These are phyloP conservation scores for Boletellus deceptivus DNA, from an alignment of 1,284 basidiomycete species.

Conservation along the genomic window DNA sequence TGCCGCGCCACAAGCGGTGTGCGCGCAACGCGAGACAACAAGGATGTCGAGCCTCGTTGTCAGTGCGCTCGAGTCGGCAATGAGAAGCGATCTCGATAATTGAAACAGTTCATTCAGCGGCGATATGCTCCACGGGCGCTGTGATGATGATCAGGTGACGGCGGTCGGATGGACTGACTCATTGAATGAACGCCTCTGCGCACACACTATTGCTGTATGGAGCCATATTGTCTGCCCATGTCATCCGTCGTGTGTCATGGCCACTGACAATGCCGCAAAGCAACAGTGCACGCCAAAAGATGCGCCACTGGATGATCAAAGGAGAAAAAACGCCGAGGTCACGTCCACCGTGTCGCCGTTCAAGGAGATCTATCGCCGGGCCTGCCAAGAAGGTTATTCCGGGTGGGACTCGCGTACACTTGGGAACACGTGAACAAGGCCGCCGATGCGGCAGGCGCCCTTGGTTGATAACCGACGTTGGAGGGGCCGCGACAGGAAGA, in stretches of 20 bases:
- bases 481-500: constrained; percentile 17
- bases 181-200: neutral
- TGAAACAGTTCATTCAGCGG: constrained; percentile 8
- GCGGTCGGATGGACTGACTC: constrained; percentile 1
- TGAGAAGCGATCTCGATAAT: constrained; percentile 1
- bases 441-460: constrained; percentile 3
- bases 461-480: constrained; percentile 18
- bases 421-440: constrained; percentile 10
- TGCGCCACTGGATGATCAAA: constrained; percentile 6
- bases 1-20: neutral
- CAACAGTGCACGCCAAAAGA: constrained; percentile 1
- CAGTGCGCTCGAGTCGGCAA: neutral
- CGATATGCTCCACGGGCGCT: constrained; percentile 1
- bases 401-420: neutral
- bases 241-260: neutral
- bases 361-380: constrained; percentile 12
- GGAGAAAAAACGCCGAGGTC: constrained; percentile 6
- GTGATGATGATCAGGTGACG: constrained; percentile 1
- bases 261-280: constrained; percentile 9
- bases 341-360: constrained; percentile 3
- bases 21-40: neutral
- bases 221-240: neutral
- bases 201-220: constrained; percentile 6
- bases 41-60: constrained; percentile 6
- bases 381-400: constrained; percentile 16